Conservation (phyloP, 805 yeast genomes). For the Wickerhamiella spandovensis region DNA sequence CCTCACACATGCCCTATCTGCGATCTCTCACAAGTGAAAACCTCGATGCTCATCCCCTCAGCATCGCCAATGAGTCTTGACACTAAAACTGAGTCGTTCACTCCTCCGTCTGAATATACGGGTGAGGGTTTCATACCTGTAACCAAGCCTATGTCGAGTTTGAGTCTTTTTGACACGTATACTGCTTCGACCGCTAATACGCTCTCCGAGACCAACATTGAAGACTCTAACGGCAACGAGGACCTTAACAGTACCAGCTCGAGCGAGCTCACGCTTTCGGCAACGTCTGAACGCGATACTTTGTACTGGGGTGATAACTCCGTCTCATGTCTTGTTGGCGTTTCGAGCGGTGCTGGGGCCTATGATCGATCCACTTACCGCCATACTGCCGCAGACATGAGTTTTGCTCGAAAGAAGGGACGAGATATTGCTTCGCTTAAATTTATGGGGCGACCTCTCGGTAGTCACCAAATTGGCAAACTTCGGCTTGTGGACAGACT, state of each 20-base stretch:
- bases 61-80: not conserved
- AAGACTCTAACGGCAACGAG: not conserved
- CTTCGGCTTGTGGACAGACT: constrained; percentile 3
- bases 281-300: not conserved
- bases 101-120: not conserved
- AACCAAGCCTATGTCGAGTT: not conserved
- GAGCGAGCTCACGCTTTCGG: not conserved
- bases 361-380: not conserved
- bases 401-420: not conserved
- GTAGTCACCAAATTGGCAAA: not conserved
- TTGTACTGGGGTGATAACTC: not conserved
- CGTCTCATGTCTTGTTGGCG: not conserved
- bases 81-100: not conserved
- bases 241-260: too few species aligned
- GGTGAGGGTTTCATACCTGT: not conserved
- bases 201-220: too few species aligned
- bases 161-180: not conserved
- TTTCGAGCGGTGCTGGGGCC: not conserved
- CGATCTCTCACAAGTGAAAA: not conserved
- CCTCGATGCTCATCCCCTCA: not conserved
- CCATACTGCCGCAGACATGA: constrained; percentile 5
- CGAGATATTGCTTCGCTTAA: not conserved
- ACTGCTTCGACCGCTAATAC: not conserved
- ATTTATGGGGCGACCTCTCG: not conserved
- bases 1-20: not conserved